These are phyloP conservation scores for Aspergillus diversus DNA, from an alignment of 495 filamentous ascomycete genomes.

Conservation along the genomic window DNA sequence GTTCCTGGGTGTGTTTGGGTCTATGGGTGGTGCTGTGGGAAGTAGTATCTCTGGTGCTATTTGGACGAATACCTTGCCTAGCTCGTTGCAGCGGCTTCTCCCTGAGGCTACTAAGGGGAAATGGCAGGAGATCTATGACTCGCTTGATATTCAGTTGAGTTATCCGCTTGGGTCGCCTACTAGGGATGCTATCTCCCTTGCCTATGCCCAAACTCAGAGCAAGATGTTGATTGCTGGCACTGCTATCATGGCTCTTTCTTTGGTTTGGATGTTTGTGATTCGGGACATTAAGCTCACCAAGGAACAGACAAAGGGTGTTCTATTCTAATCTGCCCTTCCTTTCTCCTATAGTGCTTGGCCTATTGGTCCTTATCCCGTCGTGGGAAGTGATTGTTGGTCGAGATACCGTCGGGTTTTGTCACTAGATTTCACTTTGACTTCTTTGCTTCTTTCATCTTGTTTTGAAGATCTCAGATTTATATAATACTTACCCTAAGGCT, in stretches of 20 bases:
- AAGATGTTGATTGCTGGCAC: constrained; percentile 57
- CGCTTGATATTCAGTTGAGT: constrained; percentile 52
- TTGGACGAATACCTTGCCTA: constrained; percentile 66
- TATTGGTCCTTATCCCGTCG: too few species aligned
- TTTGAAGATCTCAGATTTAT: too few species aligned
- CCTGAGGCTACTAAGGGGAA: constrained; percentile 49
- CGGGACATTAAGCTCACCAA: constrained; percentile 60
- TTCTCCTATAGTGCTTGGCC: too few species aligned
- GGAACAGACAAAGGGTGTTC: constrained; percentile 37
- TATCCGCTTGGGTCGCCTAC: constrained; percentile 55
- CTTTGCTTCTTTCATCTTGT: too few species aligned
- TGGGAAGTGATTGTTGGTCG: too few species aligned
- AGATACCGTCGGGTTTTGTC: too few species aligned
- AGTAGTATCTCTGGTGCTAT: constrained; percentile 66
- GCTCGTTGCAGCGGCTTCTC: constrained; percentile 55
- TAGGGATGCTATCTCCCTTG: constrained; percentile 55
- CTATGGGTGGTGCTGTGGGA: constrained; percentile 70
- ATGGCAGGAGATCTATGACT: constrained; percentile 55
- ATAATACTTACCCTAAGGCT: too few species aligned
- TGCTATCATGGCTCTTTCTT: constrained; percentile 49
- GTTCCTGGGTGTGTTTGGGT: constrained; percentile 62
- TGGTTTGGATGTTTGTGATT: constrained; percentile 52
- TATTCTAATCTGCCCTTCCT: constrained; percentile 21
- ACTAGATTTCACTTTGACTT: too few species aligned
- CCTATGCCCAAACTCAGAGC: constrained; percentile 60